These are phyloP conservation scores for Rhizophagus prolifer DNA, from an alignment of 192 early-diverging fungal species.

Conservation along the genomic window DNA sequence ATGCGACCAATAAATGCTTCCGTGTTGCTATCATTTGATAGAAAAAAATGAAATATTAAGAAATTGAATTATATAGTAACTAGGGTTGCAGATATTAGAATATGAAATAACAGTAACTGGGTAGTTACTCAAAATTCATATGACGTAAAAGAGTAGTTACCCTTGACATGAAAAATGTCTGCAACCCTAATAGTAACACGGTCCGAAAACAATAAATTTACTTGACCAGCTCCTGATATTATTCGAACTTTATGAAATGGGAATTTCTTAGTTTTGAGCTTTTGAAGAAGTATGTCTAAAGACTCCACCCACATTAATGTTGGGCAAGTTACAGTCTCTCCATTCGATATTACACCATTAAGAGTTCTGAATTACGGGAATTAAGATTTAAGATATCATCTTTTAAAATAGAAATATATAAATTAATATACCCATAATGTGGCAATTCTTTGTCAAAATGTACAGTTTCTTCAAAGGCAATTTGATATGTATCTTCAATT, in stretches of 20 bases:
- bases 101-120: too few species aligned
- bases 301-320: slow-evolving; percentile 80
- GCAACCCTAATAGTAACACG: too few species aligned
- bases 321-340: slow-evolving; percentile 61
- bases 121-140: too few species aligned
- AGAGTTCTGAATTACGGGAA: slow-evolving; percentile 20
- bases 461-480: slow-evolving; percentile 54
- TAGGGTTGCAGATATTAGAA: too few species aligned
- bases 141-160: too few species aligned
- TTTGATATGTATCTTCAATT: slow-evolving; percentile 36
- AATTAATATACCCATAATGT: slow-evolving; percentile 38
- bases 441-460: slow-evolving; percentile 66
- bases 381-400: slow-evolving; percentile 8
- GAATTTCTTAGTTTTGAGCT: slow-evolving; percentile 41
- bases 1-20: slow-evolving; percentile 75
- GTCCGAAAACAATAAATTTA: slow-evolving; percentile 5
- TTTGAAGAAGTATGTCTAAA: slow-evolving; percentile 58
- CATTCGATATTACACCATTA: slow-evolving; percentile 49
- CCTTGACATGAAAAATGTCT: too few species aligned
- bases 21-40: slow-evolving; percentile 66
- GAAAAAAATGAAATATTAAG: background rate
- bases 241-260: slow-evolving; percentile 43
- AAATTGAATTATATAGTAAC: too few species aligned
- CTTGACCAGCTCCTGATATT: slow-evolving; percentile 73
- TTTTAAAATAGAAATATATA: slow-evolving; percentile 22